Conservation (phyloP, 208 protist species). For the Trypanosoma boissoni region DNA sequence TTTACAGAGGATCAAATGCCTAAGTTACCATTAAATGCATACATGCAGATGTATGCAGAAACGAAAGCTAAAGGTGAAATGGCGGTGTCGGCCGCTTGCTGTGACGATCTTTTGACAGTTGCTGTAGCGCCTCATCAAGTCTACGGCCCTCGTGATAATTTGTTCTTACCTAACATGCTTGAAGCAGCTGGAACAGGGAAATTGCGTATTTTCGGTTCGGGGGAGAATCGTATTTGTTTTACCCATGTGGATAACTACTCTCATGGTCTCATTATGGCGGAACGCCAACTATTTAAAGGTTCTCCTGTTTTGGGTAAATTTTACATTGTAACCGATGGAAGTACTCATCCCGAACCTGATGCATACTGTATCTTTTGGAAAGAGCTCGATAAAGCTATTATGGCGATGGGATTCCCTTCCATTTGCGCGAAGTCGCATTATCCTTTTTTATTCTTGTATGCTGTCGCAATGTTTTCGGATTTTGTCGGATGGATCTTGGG, state of each 20-base stretch:
- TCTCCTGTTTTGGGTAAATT: conserved; percentile 92
- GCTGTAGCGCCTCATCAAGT: conserved; percentile 94
- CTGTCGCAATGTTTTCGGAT: conserved; percentile 75
- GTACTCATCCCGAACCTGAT: conserved; percentile 85
- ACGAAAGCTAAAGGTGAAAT: conserved; percentile 93
- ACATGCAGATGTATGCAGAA: conserved; percentile 94
- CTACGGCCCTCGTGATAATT: conserved; percentile 94
- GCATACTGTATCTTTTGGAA: conserved; percentile 93
- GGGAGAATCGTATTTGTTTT: conserved; percentile 94
- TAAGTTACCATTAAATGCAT: conserved; percentile 74
- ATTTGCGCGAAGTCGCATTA: conserved; percentile 82
- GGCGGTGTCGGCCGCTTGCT: conserved; percentile 68
- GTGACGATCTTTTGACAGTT: conserved; percentile 86
- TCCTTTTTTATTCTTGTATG: conserved; percentile 87
- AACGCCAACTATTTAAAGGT: conserved; percentile 84
- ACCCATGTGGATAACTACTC: conserved; percentile 96
- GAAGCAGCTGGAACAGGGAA: conserved; percentile 92
- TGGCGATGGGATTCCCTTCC: conserved; percentile 86
- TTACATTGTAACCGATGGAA: conserved; percentile 94
- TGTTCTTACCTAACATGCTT: conserved; percentile 95
- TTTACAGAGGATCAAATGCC: conserved; percentile 91
- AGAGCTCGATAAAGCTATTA: conserved; percentile 88
- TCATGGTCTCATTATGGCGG: conserved; percentile 92
- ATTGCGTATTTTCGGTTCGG: conserved; percentile 91
- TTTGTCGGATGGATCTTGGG: conserved; percentile 68